Percentiles rank a stretch among this genome's conserved stretches.
These are phyloP conservation scores for Neonectria ditissima DNA, from an alignment of 2,329 filamentous ascomycete species.

Conservation along the genomic window DNA sequence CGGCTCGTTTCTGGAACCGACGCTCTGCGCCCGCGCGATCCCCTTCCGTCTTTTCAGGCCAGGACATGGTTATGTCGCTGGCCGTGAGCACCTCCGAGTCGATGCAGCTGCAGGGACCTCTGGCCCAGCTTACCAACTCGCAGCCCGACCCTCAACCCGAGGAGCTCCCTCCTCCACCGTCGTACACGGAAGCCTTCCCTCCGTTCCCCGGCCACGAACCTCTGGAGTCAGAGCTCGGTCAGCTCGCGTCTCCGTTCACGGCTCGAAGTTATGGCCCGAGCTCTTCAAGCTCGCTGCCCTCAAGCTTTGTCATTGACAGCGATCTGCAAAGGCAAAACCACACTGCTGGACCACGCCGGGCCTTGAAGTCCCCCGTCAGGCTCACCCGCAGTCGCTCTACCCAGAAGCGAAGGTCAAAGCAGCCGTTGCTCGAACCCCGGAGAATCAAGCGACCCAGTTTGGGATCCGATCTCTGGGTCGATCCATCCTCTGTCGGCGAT, in stretches of 20 bases:
- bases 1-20: slow-evolving; percentile 62
- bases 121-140: slow-evolving; percentile 69
- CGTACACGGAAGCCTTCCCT: slow-evolving; percentile 18
- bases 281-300: slow-evolving; percentile 63
- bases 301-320: slow-evolving; percentile 48
- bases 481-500: slow-evolving; percentile 51
- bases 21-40: slow-evolving; percentile 60
- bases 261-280: slow-evolving; percentile 72
- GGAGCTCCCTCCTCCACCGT: slow-evolving; percentile 37
- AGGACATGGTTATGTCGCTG: slow-evolving; percentile 73
- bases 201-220: slow-evolving; percentile 32
- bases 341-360: slow-evolving; percentile 62
- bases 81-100: slow-evolving; percentile 71
- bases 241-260: slow-evolving; percentile 67
- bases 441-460: slow-evolving; percentile 65
- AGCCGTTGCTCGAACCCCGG: slow-evolving; percentile 60
- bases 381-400: slow-evolving; percentile 64
- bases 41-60: slow-evolving; percentile 65
- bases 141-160: slow-evolving; percentile 38
- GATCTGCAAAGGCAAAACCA: slow-evolving; percentile 58
- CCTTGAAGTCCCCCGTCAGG: slow-evolving; percentile 65
- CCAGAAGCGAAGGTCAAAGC: slow-evolving; percentile 66
- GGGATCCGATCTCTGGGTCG: slow-evolving; percentile 65
- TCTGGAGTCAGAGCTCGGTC: slow-evolving; percentile 46
- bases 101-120: slow-evolving; percentile 72